phyloP scores from a whole-genome alignment of 768 basidiomycete species.

The Boletus rubropictus region DNA sequence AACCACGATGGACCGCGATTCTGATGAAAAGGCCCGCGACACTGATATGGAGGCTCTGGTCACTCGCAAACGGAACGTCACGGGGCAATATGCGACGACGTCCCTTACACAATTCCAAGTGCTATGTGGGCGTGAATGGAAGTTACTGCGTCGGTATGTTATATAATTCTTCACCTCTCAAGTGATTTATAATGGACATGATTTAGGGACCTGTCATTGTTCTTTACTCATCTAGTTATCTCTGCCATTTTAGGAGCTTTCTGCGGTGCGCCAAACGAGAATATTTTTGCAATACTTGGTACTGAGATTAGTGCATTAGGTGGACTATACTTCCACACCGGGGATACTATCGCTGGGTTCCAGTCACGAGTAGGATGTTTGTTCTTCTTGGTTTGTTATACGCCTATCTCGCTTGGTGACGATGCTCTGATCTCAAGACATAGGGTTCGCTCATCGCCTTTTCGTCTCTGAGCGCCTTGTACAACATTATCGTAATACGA shows the following conservation, averaged over 20 bases:
- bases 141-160: conserved; percentile 60
- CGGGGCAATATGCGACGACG: conserved; percentile 55
- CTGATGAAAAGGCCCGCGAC: conserved; percentile 12
- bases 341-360: conserved; percentile 82
- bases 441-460: conserved; percentile 90
- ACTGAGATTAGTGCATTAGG: conserved; percentile 36
- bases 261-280: conserved; percentile 49
- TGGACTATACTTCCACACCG: conserved; percentile 81
- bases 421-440: conserved; percentile 4
- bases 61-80: conserved; percentile 10
- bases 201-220: conserved; percentile 73
- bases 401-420: not conserved
- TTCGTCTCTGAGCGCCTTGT: conserved; percentile 82
- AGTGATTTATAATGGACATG: not conserved
- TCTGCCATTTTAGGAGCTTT: conserved; percentile 78
- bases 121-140: conserved; percentile 81
- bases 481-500: conserved; percentile 79
- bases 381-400: conserved; percentile 72
- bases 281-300: not conserved
- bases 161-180: not conserved
- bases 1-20: not conserved
- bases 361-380: conserved; percentile 90
- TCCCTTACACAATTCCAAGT: conserved; percentile 88
- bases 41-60: conserved; percentile 20
- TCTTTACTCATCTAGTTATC: conserved; percentile 71